Evolutionary conservation across 495 filamentous ascomycete genomes (phyloP).

Genomic region (Penicillium egyptiacum): DNA sequence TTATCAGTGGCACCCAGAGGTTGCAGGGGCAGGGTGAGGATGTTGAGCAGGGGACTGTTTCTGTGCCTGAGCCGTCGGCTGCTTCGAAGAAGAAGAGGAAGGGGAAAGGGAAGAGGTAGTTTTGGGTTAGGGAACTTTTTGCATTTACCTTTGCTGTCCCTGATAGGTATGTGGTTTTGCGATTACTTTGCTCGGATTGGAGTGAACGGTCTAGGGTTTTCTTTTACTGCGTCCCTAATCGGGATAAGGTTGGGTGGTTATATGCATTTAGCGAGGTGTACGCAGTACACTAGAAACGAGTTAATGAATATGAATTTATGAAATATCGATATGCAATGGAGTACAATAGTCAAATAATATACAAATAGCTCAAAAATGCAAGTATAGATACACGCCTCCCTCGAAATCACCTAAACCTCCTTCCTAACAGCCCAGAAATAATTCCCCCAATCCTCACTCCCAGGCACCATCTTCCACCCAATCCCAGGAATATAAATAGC

Average conservation of each 20-base stretch:
- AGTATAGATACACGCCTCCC: constrained; percentile 4
- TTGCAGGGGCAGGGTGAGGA: constrained; percentile 67
- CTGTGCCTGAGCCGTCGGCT: constrained; percentile 50
- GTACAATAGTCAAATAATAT: constrained; percentile 6
- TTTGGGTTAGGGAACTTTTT: not conserved
- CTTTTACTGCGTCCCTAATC: not conserved
- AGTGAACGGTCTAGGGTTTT: not conserved
- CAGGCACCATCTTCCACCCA: constrained; percentile 83
- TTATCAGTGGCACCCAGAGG: constrained; percentile 80
- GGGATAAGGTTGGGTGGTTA: not conserved
- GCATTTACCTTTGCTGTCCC: not conserved
- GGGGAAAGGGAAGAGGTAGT: constrained; percentile 28
- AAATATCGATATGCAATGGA: not conserved
- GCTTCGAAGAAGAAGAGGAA: constrained; percentile 56
- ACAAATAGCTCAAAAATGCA: constrained; percentile 10
- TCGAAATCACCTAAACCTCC: constrained; percentile 30
- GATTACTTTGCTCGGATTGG: not conserved
- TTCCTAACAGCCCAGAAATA: constrained; percentile 92
- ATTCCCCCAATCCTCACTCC: constrained; percentile 87
- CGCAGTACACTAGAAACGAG: not conserved
- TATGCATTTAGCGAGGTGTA: not conserved
- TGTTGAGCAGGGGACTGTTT: constrained; percentile 57
- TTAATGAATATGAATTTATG: not conserved
- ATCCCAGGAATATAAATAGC: constrained; percentile 87
- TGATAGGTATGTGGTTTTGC: not conserved